Evolutionary conservation across 75 land plant genomes (phyloP).

Genomic region (Cupressus sempervirens): DNA sequence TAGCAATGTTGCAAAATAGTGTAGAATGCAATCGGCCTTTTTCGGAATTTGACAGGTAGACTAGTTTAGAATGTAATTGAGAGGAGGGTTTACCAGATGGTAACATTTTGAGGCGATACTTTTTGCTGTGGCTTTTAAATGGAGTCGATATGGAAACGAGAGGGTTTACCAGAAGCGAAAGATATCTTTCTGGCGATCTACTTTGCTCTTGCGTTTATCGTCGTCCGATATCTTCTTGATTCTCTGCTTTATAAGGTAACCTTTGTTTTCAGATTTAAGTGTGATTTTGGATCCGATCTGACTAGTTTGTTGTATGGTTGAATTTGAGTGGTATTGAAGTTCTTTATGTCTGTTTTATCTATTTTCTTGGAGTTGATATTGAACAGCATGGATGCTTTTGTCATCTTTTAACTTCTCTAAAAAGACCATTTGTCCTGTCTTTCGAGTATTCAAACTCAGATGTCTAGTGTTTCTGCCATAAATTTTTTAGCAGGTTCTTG

Average conservation of each 20-base stretch:
- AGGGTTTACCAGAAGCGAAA: slow-evolving; percentile 5
- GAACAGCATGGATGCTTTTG: too few species aligned
- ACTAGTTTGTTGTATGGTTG: neutral
- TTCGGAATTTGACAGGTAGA: neutral
- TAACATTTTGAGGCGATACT: neutral
- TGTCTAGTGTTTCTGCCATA: too few species aligned
- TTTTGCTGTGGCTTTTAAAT: neutral
- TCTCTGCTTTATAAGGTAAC: slow-evolving; percentile 41
- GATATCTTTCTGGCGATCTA: slow-evolving; percentile 24
- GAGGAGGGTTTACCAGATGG: neutral
- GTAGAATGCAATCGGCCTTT: neutral
- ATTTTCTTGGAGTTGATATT: too few species aligned
- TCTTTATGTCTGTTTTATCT: too few species aligned
- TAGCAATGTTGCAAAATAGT: neutral
- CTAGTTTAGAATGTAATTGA: neutral
- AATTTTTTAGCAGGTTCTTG: too few species aligned
- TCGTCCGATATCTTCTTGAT: slow-evolving; percentile 36
- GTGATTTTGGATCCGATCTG: neutral
- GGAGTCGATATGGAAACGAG: neutral
- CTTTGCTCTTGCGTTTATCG: slow-evolving; percentile 38
- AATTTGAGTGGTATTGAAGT: neutral
- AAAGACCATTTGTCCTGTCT: neutral
- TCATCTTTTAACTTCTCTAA: neutral
- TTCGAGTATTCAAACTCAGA: too few species aligned
- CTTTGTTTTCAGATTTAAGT: slow-evolving; percentile 5